phyloP scores from a whole-genome alignment of 176 grass and related monocot species.

The Cenchrus purpureus region DNA sequence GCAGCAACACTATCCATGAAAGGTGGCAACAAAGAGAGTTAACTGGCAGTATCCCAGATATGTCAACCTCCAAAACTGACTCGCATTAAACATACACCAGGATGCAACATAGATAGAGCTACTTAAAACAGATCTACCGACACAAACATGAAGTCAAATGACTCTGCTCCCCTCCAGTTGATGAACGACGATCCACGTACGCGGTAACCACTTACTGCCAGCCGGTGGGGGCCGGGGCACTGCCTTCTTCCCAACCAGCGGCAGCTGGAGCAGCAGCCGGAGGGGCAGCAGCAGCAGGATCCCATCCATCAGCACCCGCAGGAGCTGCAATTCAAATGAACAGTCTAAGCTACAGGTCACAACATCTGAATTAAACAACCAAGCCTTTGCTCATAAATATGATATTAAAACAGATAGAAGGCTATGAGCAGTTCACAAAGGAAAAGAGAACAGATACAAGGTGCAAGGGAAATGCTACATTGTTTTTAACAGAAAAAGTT shows the following conservation, averaged over 20 bases:
- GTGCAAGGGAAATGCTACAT: no score
- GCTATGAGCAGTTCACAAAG: background rate
- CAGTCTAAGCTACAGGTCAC: background rate
- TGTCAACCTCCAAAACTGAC: slow-evolving; percentile 33
- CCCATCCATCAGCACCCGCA: slow-evolving; percentile 49
- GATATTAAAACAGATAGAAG: background rate
- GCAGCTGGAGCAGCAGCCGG: background rate
- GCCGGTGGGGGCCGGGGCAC: slow-evolving; percentile 35
- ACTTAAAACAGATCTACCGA: slow-evolving; percentile 43
- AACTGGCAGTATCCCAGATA: slow-evolving; percentile 14
- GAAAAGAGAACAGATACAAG: background rate
- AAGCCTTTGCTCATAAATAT: background rate
- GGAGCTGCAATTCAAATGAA: slow-evolving; percentile 45
- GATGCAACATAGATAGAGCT: slow-evolving; percentile 18
- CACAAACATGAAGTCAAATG: slow-evolving; percentile 19
- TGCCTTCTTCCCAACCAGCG: slow-evolving; percentile 57
- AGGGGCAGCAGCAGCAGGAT: slow-evolving; percentile 35
- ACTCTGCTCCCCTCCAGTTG: slow-evolving; percentile 14
- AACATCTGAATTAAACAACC: background rate
- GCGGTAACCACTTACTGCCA: slow-evolving; percentile 38
- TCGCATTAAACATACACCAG: slow-evolving; percentile 38
- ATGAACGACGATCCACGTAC: background rate
- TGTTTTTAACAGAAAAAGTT: background rate
- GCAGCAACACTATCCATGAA: slow-evolving; percentile 3
- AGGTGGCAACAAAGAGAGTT: slow-evolving; percentile 2